Evolutionary conservation across 108 stramenopile genomes (phyloP).

Genomic region (Aurantiochytrium sp.): DNA sequence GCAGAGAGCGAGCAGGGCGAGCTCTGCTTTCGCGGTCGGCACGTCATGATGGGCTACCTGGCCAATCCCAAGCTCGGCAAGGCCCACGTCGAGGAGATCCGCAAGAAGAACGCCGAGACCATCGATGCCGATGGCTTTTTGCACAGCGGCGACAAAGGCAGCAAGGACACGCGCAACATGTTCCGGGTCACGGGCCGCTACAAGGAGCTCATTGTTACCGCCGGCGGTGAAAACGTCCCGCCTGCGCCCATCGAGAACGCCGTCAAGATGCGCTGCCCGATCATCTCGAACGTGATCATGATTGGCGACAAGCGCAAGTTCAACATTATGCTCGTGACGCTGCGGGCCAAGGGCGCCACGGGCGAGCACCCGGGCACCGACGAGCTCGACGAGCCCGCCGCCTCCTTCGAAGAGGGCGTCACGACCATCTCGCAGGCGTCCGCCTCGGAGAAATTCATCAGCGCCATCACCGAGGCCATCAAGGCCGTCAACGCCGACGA

Average conservation of each 20-base stretch:
- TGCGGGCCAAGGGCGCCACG: constrained; percentile 37
- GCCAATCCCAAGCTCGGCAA: constrained; percentile 10
- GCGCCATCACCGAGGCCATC: neutral
- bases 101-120: constrained; percentile 60
- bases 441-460: neutral
- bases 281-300: constrained; percentile 53
- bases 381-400: neutral
- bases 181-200: constrained; percentile 41
- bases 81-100: constrained; percentile 35
- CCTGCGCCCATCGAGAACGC: constrained; percentile 60
- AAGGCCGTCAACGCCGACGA: neutral
- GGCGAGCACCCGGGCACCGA: neutral
- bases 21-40: constrained; percentile 65
- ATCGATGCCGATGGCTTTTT: constrained; percentile 65
- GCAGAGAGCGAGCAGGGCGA: constrained; percentile 36
- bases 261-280: constrained; percentile 46
- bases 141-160: constrained; percentile 60
- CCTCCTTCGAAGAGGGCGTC: neutral
- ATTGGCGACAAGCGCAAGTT: constrained; percentile 59
- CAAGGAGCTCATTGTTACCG: constrained; percentile 53
- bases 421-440: constrained; percentile 1
- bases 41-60: constrained; percentile 76
- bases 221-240: constrained; percentile 58
- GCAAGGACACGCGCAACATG: constrained; percentile 21
- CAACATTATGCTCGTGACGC: constrained; percentile 47